Base-by-base conservation (phyloP, 495 filamentous ascomycete genomes). In the Penicillium desertorum region DNA sequence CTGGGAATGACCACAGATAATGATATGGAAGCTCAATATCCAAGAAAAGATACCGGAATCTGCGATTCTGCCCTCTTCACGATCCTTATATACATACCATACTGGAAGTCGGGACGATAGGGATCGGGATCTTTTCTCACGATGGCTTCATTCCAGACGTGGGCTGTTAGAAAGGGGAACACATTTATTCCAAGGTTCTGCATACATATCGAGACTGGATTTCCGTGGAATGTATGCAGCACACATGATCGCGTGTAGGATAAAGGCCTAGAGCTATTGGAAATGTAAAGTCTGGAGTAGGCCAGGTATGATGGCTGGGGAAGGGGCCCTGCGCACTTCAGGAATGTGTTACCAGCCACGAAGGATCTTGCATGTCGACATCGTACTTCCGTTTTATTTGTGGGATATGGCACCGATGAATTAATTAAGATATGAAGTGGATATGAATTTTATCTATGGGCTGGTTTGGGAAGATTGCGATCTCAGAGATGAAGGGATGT, bases 261-360 rank as follows among this genome's bases (percentile, higher is more conserved):
- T 14, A 25, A 20, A 25, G 22, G 8, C n/a, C 8, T 36, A 34
- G 17, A 7, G 17, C 20, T 23, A 27, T 51, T 51, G 19, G 30
- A 25, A 20, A 37, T 23, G 11, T 25, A 17, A 27, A 17, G n/a
- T 30, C 8, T 10, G 6, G 7, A 37, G 32, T n/a, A 25, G 29
- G 17, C 11, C 19, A 37, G 34, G 14, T 16, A 51, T 34, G 46
- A 34, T 49, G 46, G 49, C 34, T 22, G 34, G 50, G 20, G 42
- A 47, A 46, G 53, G 27, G 43, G 43, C 6, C 51, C 17, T 44
- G 51, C 22, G 27, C 39, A 12, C 51, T 25, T 22, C 39, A 44
- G 17, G 51, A 53, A 53, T 65, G 62, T 65, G 62, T 51, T 59
- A 56, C 52, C 60, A 51, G 56, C 53, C 59, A 59, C 60, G 20